These are phyloP conservation scores for Lipomyces yamanashiensis DNA, from an alignment of 805 yeast genomes.

Conservation along the genomic window DNA sequence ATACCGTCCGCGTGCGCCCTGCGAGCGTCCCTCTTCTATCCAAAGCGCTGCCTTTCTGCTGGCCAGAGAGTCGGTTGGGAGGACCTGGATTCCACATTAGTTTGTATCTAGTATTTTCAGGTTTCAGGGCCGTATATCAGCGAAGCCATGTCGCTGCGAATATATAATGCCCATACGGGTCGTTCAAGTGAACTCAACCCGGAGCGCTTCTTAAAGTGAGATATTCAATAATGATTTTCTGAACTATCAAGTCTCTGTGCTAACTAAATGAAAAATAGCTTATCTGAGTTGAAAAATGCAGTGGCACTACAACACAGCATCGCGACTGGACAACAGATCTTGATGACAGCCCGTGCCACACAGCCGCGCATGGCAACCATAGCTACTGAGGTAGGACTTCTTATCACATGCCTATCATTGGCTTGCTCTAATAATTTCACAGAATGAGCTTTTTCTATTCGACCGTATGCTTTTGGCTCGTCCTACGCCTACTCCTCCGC, in stretches of 20 bases:
- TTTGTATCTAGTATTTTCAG: not conserved
- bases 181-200: conserved; percentile 21
- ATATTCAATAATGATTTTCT: not conserved
- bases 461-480: conserved; percentile 31
- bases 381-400: conserved; percentile 24
- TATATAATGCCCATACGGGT: conserved; percentile 36
- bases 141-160: conserved; percentile 22
- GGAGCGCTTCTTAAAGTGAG: conserved; percentile 27
- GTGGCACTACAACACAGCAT: conserved; percentile 25
- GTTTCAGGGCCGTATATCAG: not conserved
- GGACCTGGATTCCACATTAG: not conserved
- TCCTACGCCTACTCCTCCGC: conserved; percentile 31
- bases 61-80: not conserved
- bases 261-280: conserved; percentile 4
- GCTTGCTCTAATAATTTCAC: not conserved
- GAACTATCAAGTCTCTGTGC: too few relatives aligned
- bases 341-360: conserved; percentile 36
- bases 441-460: conserved; percentile 34
- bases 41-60: not conserved
- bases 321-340: conserved; percentile 27
- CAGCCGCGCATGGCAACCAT: conserved; percentile 32
- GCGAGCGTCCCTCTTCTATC: conserved; percentile 6
- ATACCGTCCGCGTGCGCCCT: conserved; percentile 28
- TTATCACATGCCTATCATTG: not conserved
- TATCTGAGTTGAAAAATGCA: conserved; percentile 29